Conservation (phyloP, 306 rosid genomes). For the Pueraria montana region DNA sequence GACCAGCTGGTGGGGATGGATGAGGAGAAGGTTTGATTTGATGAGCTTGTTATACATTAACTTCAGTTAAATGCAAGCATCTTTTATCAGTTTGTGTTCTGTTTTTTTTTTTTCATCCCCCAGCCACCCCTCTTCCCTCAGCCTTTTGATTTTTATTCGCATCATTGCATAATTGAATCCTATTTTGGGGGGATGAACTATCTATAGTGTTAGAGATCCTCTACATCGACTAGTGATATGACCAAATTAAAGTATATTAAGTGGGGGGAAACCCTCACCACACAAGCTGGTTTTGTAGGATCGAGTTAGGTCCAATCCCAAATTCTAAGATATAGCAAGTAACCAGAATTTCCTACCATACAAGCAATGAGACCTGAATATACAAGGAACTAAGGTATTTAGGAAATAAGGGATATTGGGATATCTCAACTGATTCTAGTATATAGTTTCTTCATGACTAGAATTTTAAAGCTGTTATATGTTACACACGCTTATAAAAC, state of each 20-base stretch:
- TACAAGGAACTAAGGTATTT: not conserved
- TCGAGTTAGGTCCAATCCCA: no score
- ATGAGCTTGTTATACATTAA: slow-evolving; percentile 17
- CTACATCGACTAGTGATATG: no score
- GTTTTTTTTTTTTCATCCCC: not conserved
- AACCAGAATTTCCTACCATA: not conserved
- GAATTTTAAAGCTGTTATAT: not conserved
- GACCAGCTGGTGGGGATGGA: slow-evolving; percentile 66
- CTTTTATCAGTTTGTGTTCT: not conserved
- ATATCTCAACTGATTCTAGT: slow-evolving; percentile 13
- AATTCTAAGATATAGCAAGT: no score
- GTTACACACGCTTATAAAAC: not conserved
- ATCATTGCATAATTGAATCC: slow-evolving; percentile 4
- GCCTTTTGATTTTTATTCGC: not conserved
- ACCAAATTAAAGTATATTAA: no score
- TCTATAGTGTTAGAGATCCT: not conserved
- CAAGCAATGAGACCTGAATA: not conserved
- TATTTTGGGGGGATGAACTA: not conserved
- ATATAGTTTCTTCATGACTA: not conserved
- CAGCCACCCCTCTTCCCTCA: no score
- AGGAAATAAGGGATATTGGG: not conserved
- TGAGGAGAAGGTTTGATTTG: slow-evolving; percentile 75
- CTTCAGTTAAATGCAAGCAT: not conserved
- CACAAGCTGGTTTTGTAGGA: no score
- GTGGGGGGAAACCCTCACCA: no score